Base-by-base conservation (phyloP, 768 basidiomycete species). In the Xerocomellus intermedius region DNA sequence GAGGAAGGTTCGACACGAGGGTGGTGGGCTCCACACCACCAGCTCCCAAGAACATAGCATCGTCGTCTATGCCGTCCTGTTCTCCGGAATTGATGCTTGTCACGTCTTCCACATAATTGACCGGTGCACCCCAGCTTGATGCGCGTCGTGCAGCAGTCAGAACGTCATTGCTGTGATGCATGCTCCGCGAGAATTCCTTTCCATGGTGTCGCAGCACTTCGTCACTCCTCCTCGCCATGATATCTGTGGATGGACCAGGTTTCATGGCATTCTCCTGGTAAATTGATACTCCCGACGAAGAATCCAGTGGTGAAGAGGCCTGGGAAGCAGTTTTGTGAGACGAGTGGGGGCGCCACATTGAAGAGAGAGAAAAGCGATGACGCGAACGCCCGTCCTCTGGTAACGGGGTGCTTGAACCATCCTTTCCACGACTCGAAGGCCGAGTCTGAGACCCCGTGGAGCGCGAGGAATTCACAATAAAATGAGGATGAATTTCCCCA, bases 111-210 rank as follows among this genome's bases (percentile, higher is more conserved):
- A 73, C 50, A 59, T 70, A 67, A 64, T 66, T 77, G 59, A 71
- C 74, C 16, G 76, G 66, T 12, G 74, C 83, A 0, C 82, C 84
- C 85, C 85, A 86, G 62, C 84, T 86, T 47, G 84, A 83, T 10
- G 86, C 85, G 6, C 86, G 75, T 55, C 81, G 75, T 26, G 80
- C 82, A 32, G 77, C 76, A 13, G 74, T 74, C 39, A 78, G 63
- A 48, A 55, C 47, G 8, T 73, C 67, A 41, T 64, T 57, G 50
- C 60, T 52, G 30, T 68, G 67, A 56, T 65, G 63, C 42, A 61
- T 50, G 21, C 65, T 66, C 22, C 55, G 69, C 17, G 48, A 58
- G 4, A 50, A 69, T 30, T 63, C 71, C 41, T 62, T 66, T 42
- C 64, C 68, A n/a, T 57, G 65, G 14, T 67, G 68, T 41, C 70